Conservation (phyloP, 257 asterid genomes). For the Salvia miltiorrhiza region DNA sequence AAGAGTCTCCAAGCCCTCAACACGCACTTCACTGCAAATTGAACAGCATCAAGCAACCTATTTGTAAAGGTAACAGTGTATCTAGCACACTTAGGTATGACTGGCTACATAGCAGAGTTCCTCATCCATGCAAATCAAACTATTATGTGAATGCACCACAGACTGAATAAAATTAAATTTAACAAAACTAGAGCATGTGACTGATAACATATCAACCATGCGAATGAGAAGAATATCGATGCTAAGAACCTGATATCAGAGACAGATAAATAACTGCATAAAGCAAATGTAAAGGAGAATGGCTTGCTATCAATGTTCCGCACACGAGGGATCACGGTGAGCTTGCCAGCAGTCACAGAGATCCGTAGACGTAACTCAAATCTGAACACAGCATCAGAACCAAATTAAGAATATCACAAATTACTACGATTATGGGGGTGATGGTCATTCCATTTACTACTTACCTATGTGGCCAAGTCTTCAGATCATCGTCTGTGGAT, state of each 20-base stretch:
- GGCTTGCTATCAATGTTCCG: conserved; percentile 67
- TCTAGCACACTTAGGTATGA: too few relatives aligned
- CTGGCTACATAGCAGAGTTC: conserved; percentile 13
- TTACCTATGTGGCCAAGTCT: conserved; percentile 82
- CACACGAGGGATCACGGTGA: conserved; percentile 72
- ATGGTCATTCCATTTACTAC: conserved; percentile 1
- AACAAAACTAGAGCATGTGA: conserved; percentile 5
- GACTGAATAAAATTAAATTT: background rate
- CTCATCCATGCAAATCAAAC: conserved; percentile 3
- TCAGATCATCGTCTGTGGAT: conserved; percentile 80
- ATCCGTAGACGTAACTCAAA: conserved; percentile 77
- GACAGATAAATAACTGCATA: conserved; percentile 68
- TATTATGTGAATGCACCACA: background rate
- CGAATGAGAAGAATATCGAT: conserved; percentile 13
- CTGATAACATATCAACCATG: conserved; percentile 7
- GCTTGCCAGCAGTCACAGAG: conserved; percentile 62
- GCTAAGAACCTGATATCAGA: conserved; percentile 72
- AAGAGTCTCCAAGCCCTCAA: conserved; percentile 92
- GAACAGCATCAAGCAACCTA: conserved; percentile 39
- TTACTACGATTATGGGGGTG: background rate
- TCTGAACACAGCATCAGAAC: conserved; percentile 41
- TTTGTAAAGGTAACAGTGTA: conserved; percentile 28
- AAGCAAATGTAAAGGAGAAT: conserved; percentile 65
- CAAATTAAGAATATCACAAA: conserved; percentile 6
- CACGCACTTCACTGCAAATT: conserved; percentile 81